Base-by-base conservation (phyloP, 371 early-diverging fungal genomes). In the Lichtheimia ramosa region DNA sequence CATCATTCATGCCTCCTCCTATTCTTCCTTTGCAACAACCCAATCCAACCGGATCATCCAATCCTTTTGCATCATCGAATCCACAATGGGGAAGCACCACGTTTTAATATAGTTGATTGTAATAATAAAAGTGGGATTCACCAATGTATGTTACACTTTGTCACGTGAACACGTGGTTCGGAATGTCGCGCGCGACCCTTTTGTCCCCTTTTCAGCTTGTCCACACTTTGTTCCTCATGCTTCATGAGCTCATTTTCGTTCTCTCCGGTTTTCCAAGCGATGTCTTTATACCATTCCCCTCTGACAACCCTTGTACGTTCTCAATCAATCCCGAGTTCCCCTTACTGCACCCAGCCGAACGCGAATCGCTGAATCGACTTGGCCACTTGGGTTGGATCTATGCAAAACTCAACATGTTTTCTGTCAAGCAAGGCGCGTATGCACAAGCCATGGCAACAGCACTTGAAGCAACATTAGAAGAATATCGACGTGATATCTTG, bases 161-260 rank as follows among this genome's bases (percentile, higher is more conserved):
- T 14, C 43, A 58, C 27, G 34, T 34, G 34, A 34, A 8, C 34
- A 34, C 34, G 34, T 7, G 6, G 6, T 34, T 6, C 34, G 34
- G 34, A 34, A 34, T 34, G 34, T 34, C 27, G 27, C 27, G 27
- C 27, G 27, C 3, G 27, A n/a, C n/a, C 27, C 27, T 27, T 27
- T 34, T 10, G 34, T 10, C 10, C 6, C 34, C 8, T 10, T 3
- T 28, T 51, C 20, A 3, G 16, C 16, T 48, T 18, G 10, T 16
- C 2, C 20, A 41, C 14, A 41, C 25, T 41, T 46, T 46, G 16
- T 46, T 21, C 25, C 41, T 51, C n/a, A 92, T 92, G 92, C 82
- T 91, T 27, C 92, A 92, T 72, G 92, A 92, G 79, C 71, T 92
- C 49, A 77, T 92, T 41, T 74, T 89, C 59, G 81, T 83, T 10